phyloP scores from a whole-genome alignment of 2,329 filamentous ascomycete genomes.

The Aspergillus uvarum region DNA sequence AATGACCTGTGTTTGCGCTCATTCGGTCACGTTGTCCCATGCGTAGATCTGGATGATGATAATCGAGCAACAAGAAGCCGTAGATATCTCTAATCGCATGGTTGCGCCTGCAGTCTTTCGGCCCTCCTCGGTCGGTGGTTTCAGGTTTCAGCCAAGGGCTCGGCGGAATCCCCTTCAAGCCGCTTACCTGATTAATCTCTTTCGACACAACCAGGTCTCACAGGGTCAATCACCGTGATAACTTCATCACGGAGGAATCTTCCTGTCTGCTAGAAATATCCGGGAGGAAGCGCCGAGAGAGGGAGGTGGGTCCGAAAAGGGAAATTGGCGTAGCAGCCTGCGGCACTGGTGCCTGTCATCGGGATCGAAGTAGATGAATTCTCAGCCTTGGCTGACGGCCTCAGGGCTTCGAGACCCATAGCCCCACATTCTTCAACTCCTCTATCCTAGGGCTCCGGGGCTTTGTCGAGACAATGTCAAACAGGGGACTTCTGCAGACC shows the following conservation, averaged over 20 bases:
- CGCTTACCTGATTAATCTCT: neutral
- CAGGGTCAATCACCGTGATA: neutral
- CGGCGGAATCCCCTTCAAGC: neutral
- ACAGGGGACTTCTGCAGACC: neutral
- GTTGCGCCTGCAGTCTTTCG: too few species aligned
- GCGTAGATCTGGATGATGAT: too few species aligned
- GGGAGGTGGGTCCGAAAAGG: neutral
- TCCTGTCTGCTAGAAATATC: neutral
- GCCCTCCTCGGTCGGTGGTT: neutral
- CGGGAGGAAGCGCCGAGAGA: neutral
- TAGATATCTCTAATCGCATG: too few species aligned
- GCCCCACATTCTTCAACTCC: neutral
- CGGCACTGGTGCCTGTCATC: neutral
- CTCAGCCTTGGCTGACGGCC: neutral
- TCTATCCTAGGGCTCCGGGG: neutral
- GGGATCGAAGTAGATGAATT: neutral
- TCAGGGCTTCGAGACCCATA: neutral
- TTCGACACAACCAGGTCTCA: neutral
- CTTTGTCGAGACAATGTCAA: neutral
- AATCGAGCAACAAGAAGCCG: too few species aligned
- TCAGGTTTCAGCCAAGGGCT: neutral
- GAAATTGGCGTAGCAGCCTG: slow-evolving; percentile 3
- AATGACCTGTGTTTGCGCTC: too few species aligned
- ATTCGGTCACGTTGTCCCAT: too few species aligned
- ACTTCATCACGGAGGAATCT: neutral